Evolutionary conservation across 331 rosid species (phyloP).

Genomic region (Arachis monticola): DNA sequence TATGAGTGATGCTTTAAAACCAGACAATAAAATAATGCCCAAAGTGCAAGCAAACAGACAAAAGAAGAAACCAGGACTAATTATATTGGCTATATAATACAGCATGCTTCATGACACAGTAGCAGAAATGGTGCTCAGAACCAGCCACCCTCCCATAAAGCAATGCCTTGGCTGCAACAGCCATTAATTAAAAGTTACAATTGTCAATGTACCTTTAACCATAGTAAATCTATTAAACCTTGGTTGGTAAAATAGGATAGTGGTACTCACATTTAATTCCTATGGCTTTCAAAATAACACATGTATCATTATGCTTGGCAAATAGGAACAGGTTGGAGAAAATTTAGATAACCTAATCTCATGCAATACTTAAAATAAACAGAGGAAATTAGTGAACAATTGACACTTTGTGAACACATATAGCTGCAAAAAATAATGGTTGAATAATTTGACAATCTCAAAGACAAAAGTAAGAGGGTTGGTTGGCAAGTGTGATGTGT

Average conservation of each 20-base stretch:
- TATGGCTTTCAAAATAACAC: neutral
- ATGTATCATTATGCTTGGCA: neutral
- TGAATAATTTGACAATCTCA: constrained; percentile 41
- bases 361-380: constrained; percentile 6
- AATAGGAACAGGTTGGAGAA: neutral
- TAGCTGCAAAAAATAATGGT: constrained; percentile 30
- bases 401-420: constrained; percentile 9
- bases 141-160: too few relatives aligned
- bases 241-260: too few relatives aligned
- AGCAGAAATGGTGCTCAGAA: constrained; percentile 9
- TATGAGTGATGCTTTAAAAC: constrained; percentile 50
- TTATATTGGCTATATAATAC: constrained; percentile 10
- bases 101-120: constrained; percentile 40
- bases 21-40: constrained; percentile 52
- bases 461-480: constrained; percentile 13
- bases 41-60: constrained; percentile 45
- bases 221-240: too few relatives aligned
- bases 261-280: too few relatives aligned
- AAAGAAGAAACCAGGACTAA: constrained; percentile 20
- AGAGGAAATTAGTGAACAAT: neutral
- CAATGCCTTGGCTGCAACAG: too few relatives aligned
- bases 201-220: too few relatives aligned
- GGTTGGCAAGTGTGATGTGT: neutral
- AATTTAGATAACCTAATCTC: neutral
- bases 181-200: neutral